phyloP scores from a whole-genome alignment of 768 basidiomycete genomes.

The Boletus rubropictus region DNA sequence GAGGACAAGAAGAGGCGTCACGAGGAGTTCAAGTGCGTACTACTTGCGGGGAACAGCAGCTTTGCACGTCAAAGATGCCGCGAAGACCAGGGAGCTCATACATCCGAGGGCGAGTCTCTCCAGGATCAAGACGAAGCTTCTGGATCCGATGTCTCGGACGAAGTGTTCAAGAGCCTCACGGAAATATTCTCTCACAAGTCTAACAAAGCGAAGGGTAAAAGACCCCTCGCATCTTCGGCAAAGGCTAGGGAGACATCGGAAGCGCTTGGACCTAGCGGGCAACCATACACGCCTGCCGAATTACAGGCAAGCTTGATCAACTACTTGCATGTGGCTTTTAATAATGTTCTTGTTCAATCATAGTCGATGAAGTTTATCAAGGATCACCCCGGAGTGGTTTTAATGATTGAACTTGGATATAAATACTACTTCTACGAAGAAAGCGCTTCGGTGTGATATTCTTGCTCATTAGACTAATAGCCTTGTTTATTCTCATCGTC shows the following conservation, averaged over 20 bases:
- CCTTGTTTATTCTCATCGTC: slow-evolving; percentile 11
- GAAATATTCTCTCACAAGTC: slow-evolving; percentile 40
- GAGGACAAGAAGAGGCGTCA: slow-evolving; percentile 41
- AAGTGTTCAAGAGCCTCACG: slow-evolving; percentile 42
- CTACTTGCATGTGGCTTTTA: not conserved
- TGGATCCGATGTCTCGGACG: slow-evolving; percentile 40
- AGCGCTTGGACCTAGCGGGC: slow-evolving; percentile 57
- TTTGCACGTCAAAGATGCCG: slow-evolving; percentile 24
- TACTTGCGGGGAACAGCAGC: slow-evolving; percentile 42
- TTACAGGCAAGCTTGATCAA: slow-evolving; percentile 43
- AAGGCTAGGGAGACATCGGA: slow-evolving; percentile 36
- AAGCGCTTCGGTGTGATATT: slow-evolving; percentile 60
- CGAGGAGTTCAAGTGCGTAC: slow-evolving; percentile 48
- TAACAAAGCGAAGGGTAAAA: slow-evolving; percentile 34
- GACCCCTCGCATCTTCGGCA: slow-evolving; percentile 21
- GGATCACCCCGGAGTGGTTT: slow-evolving; percentile 57
- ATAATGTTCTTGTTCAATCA: not conserved
- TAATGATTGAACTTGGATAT: slow-evolving; percentile 83
- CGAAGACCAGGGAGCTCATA: slow-evolving; percentile 10
- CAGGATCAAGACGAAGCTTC: slow-evolving; percentile 24
- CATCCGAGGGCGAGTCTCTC: slow-evolving; percentile 20
- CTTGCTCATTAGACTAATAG: not conserved
- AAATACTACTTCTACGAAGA: slow-evolving; percentile 80
- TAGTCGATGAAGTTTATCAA: slow-evolving; percentile 49
- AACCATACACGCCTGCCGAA: slow-evolving; percentile 73